These are phyloP conservation scores for Aspergillus campestris DNA, from an alignment of 495 filamentous ascomycete genomes.

Conservation along the genomic window DNA sequence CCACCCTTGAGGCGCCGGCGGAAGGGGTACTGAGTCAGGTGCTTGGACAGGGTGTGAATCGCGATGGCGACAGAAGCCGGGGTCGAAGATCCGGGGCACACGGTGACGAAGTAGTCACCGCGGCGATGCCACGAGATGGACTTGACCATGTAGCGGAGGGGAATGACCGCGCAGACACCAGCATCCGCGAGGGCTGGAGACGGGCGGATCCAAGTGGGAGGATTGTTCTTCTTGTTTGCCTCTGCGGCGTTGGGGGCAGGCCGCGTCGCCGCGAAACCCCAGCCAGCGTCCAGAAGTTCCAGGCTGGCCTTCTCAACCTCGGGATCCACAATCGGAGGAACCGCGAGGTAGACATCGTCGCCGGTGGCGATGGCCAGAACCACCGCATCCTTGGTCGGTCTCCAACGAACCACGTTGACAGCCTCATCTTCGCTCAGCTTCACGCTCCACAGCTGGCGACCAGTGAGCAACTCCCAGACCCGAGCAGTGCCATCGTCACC, in stretches of 20 bases:
- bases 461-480: slow-evolving; percentile 82
- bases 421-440: slow-evolving; percentile 73
- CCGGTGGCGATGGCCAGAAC: slow-evolving; percentile 77
- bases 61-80: slow-evolving; percentile 64
- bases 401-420: slow-evolving; percentile 83
- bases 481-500: slow-evolving; percentile 91
- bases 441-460: slow-evolving; percentile 78
- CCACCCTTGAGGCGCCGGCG: slow-evolving; percentile 62
- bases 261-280: slow-evolving; percentile 74
- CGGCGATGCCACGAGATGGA: slow-evolving; percentile 91
- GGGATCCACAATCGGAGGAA: slow-evolving; percentile 63
- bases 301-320: slow-evolving; percentile 65
- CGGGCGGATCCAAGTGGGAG: slow-evolving; percentile 78
- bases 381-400: slow-evolving; percentile 70
- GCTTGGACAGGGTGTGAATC: slow-evolving; percentile 91
- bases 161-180: slow-evolving; percentile 68
- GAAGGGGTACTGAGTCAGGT: slow-evolving; percentile 91
- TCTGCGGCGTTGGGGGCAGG: slow-evolving; percentile 50
- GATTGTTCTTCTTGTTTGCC: slow-evolving; percentile 60
- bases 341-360: slow-evolving; percentile 75
- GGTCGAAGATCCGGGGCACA: slow-evolving; percentile 66
- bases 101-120: slow-evolving; percentile 90
- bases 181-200: slow-evolving; percentile 60
- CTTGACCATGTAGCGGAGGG: slow-evolving; percentile 76
- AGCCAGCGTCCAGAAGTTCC: slow-evolving; percentile 75